Evolutionary conservation across 768 basidiomycete species (phyloP), one percentile per base, ranked within the genome.

Genomic region (Russula emetica): DNA sequence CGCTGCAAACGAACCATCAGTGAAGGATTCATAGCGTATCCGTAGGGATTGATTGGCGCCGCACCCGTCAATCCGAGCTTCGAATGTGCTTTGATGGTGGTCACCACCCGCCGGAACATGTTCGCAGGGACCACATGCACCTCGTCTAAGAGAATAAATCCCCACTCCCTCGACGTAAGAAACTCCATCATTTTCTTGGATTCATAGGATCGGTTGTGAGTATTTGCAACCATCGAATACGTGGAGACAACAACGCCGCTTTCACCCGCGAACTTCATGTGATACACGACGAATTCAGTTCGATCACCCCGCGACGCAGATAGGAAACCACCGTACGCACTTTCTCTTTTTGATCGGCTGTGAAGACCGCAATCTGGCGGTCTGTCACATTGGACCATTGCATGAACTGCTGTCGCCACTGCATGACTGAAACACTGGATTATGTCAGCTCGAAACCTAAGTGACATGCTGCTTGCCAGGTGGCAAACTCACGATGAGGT

Each of bases 181-280:
- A 98, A 99, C 69, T 99, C 95, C 97, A 99, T 99, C 92, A 98
- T 98, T 79, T 98, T 97, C 79, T 97, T 94, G 20, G 97, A 92
- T 72, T 96, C 94, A 73, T 98, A 94, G n/a, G 97, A 97, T 68
- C 97, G 85, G 74, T 98, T 97, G 71, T 94, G 92, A 3, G 94
- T 97, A 73, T 98, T 98, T 34, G 97, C 96, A 57, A 99, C 95
- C 97, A 99, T 99, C 5, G 96, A 98, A 74, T 99, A 99, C 13
- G 97, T 98, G 36, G 96, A 98, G 28, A 99, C 90, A 36, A 99
- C 95, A 66, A 99, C 98, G 40, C 97, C 97, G 67, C 96, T 94
- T 51, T 96, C 94, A 24, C 95, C 95, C 9, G 90, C 87, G 76
- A 99, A 99, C 94, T 98, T 69, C 64, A 59, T 58, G 55, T 47